Evolutionary conservation across 768 basidiomycete genomes (phyloP).

Genomic region (Serendipita sp.): DNA sequence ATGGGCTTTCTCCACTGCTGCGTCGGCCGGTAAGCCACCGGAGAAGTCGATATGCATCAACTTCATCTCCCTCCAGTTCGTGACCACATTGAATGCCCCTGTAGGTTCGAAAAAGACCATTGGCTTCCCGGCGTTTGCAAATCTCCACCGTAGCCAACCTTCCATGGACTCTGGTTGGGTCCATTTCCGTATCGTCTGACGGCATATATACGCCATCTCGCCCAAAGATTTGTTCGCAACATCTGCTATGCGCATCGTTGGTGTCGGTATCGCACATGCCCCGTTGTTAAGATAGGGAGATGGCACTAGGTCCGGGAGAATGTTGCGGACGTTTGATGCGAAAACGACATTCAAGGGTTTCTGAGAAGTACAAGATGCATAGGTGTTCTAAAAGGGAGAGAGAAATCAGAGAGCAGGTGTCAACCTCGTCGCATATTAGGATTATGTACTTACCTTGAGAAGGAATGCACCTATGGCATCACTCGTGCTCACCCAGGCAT

Average conservation of each 20-base stretch:
- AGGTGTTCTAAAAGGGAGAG: not conserved
- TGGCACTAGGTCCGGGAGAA: conserved; percentile 4
- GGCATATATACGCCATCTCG: too few relatives aligned
- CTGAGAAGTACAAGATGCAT: conserved; percentile 1
- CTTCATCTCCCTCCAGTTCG: conserved; percentile 12
- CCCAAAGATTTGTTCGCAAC: too few relatives aligned
- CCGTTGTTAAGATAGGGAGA: too few relatives aligned
- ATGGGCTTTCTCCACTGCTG: not conserved
- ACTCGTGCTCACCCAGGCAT: conserved; percentile 10
- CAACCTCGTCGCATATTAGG: not conserved
- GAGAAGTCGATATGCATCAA: conserved; percentile 12
- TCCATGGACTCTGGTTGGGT: not conserved
- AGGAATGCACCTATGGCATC: conserved; percentile 10
- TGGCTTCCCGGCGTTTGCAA: conserved; percentile 6
- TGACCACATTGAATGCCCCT: conserved; percentile 11
- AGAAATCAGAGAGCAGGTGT: too few relatives aligned
- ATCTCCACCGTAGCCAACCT: conserved; percentile 8
- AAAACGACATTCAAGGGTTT: conserved; percentile 9
- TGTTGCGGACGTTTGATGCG: conserved; percentile 9
- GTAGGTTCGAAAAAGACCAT: conserved; percentile 10
- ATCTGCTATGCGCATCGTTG: too few relatives aligned
- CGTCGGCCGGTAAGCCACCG: conserved; percentile 7
- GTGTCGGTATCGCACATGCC: too few relatives aligned
- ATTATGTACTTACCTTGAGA: conserved; percentile 7
- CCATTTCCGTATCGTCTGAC: too few relatives aligned